Evolutionary conservation across 192 early-diverging fungal species (phyloP).

Genomic region (Chytriomyces sp.): DNA sequence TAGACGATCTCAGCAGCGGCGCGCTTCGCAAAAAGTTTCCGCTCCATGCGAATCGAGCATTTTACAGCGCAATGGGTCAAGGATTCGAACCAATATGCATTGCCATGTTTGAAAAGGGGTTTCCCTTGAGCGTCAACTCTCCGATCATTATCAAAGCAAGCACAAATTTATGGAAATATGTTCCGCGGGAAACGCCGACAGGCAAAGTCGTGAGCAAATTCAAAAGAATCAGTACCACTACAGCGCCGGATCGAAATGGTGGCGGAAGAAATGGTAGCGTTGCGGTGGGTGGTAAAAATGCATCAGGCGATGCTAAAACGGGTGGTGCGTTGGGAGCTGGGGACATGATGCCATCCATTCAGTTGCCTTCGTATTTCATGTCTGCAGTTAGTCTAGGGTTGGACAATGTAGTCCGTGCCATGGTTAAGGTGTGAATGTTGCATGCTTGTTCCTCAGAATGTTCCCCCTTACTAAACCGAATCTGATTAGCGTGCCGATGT

Average conservation of each 20-base stretch:
- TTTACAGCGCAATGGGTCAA: conserved; percentile 55
- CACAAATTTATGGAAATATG: conserved; percentile 36
- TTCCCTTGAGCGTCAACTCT: conserved; percentile 57
- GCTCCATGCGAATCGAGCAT: conserved; percentile 50
- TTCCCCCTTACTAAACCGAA: no score
- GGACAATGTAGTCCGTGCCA: conserved; percentile 49
- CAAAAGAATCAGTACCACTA: conserved; percentile 10
- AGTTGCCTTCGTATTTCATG: conserved; percentile 60
- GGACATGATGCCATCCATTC: conserved; percentile 11
- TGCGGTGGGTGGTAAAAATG: neutral
- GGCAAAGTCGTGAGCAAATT: conserved; percentile 33
- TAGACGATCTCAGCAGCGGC: conserved; percentile 47
- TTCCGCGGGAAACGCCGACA: conserved; percentile 17
- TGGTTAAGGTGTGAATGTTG: conserved; percentile 53
- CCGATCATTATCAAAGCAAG: conserved; percentile 43
- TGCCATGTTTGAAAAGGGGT: conserved; percentile 61
- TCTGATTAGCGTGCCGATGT: conserved; percentile 43
- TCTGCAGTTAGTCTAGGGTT: conserved; percentile 53
- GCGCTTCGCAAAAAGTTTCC: conserved; percentile 51
- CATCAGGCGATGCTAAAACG: neutral
- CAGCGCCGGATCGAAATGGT: neutral
- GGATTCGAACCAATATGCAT: conserved; percentile 57
- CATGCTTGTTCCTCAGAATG: no score
- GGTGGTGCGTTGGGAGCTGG: conserved; percentile 6
- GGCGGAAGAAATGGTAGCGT: no score